These are phyloP conservation scores for Cardamine occulta DNA, from an alignment of 345 rosid species.

Conservation along the genomic window DNA sequence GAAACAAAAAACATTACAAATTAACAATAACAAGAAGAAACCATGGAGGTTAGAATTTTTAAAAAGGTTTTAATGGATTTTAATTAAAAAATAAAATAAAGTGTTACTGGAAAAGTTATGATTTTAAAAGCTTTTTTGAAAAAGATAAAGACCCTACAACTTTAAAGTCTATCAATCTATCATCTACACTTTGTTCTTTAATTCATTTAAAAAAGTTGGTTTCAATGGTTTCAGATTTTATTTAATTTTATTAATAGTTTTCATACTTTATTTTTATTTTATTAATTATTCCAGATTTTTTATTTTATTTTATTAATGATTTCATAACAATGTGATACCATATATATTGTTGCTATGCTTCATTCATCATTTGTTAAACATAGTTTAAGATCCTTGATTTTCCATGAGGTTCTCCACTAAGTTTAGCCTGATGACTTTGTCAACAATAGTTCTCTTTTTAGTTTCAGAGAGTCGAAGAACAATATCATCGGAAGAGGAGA, in stretches of 20 bases:
- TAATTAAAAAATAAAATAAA: too few species aligned
- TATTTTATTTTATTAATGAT: not conserved
- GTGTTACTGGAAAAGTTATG: too few species aligned
- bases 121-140: too few species aligned
- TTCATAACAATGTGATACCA: not conserved
- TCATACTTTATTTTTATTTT: not conserved
- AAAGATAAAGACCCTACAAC: too few species aligned
- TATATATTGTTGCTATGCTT: not conserved
- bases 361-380: not conserved
- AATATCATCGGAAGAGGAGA: not conserved
- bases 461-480: slow-evolving; percentile 14
- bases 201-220: too few species aligned
- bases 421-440: not conserved
- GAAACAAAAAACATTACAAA: too few species aligned
- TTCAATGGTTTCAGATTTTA: not conserved
- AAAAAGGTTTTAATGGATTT: too few species aligned
- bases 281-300: not conserved
- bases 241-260: not conserved
- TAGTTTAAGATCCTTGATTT: not conserved
- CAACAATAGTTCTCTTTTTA: not conserved
- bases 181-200: too few species aligned
- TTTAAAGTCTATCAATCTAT: too few species aligned
- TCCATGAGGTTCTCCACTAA: not conserved
- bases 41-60: too few species aligned
- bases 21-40: too few species aligned